phyloP scores from a whole-genome alignment of 2,329 filamentous ascomycete genomes.

The Harringtonia lauricola region DNA sequence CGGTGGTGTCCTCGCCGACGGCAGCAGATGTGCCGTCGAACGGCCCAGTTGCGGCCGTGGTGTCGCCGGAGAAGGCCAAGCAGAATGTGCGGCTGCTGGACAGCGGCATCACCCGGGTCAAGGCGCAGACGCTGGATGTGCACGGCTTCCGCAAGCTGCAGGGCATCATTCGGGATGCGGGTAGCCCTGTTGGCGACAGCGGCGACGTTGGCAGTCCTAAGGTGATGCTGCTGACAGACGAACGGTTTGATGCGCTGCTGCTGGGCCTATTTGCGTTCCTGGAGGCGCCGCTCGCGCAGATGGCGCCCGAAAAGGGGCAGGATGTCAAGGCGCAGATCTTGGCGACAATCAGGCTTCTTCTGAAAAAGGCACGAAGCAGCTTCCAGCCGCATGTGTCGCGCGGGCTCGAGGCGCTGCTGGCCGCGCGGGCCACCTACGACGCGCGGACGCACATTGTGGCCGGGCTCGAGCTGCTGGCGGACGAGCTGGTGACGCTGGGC shows the following conservation, averaged over 20 bases:
- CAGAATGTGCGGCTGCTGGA: constrained; percentile 54
- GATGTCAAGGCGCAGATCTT: constrained; percentile 67
- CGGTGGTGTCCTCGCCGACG: constrained; percentile 1
- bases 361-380: constrained; percentile 53
- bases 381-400: constrained; percentile 58
- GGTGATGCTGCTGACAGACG: constrained; percentile 50
- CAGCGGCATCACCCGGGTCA: constrained; percentile 65
- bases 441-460: constrained; percentile 60
- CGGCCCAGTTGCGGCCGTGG: constrained; percentile 8
- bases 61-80: constrained; percentile 40
- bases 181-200: constrained; percentile 1
- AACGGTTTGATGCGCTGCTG: constrained; percentile 59
- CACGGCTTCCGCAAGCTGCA: constrained; percentile 73
- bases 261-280: constrained; percentile 61
- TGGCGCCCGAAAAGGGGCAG: constrained; percentile 47
- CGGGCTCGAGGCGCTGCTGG: constrained; percentile 56
- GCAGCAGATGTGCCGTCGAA: constrained; percentile 2
- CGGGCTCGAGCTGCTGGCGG: constrained; percentile 61
- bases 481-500: constrained; percentile 58
- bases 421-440: constrained; percentile 55
- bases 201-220: not conserved
- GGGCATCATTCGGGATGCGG: constrained; percentile 53
- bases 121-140: constrained; percentile 61
- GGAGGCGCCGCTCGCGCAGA: constrained; percentile 38
- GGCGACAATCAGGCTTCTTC: constrained; percentile 60